These are phyloP conservation scores for Paraphaeosphaeria sporulosa DNA, from an alignment of 2,329 filamentous ascomycete species.

Conservation along the genomic window DNA sequence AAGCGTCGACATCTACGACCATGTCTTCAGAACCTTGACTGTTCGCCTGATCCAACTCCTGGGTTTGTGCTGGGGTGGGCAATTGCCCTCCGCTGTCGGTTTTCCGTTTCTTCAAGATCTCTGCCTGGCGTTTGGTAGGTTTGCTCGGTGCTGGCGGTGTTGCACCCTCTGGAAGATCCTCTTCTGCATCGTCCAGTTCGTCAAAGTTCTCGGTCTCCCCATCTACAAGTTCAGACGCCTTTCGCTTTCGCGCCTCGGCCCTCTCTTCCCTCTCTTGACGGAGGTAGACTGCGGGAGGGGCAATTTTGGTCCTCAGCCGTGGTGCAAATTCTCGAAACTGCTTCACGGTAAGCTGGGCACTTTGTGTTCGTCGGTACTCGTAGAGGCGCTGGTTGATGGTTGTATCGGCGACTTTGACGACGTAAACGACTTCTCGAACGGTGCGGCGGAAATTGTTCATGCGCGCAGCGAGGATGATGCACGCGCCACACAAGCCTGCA, in stretches of 20 bases:
- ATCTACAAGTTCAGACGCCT: conserved; percentile 12
- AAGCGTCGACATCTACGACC: conserved; percentile 24
- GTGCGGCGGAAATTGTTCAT: conserved; percentile 98
- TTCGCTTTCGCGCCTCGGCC: conserved; percentile 38
- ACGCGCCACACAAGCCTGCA: conserved; percentile 92
- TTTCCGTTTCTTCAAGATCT: conserved; percentile 6
- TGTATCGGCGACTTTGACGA: conserved; percentile 93
- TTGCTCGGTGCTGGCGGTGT: not conserved
- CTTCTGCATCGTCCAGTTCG: not conserved
- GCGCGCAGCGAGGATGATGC: conserved; percentile 89
- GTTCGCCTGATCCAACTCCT: not conserved
- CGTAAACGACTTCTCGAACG: conserved; percentile 93
- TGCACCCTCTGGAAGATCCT: not conserved
- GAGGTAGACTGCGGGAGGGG: conserved; percentile 80
- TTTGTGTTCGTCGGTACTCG: conserved; percentile 89
- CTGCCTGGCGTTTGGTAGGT: conserved; percentile 9
- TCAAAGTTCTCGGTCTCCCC: not conserved
- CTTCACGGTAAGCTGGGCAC: conserved; percentile 83
- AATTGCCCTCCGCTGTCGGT: not conserved
- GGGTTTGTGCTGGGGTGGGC: not conserved
- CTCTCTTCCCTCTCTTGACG: conserved; percentile 60
- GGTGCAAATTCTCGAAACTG: conserved; percentile 79
- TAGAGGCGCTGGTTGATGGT: conserved; percentile 91
- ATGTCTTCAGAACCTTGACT: conserved; percentile 15
- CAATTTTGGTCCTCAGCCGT: conserved; percentile 66